phyloP scores from a whole-genome alignment of 1,139 yeast species.

The Yamadazyma dushanensis region DNA sequence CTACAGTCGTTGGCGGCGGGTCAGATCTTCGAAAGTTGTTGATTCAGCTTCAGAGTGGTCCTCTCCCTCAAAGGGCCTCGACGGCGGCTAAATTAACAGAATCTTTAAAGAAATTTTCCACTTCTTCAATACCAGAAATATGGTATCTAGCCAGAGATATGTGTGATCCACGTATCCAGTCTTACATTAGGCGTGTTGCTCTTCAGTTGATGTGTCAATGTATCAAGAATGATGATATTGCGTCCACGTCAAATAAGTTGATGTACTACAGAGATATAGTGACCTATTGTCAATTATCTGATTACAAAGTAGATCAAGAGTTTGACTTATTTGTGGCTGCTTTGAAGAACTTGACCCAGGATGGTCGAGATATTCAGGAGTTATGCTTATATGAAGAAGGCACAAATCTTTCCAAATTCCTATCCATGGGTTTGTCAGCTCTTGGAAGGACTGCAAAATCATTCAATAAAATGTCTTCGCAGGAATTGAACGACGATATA shows the following conservation, averaged over 20 bases:
- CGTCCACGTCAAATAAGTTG: slow-evolving; percentile 45
- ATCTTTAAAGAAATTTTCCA: slow-evolving; percentile 51
- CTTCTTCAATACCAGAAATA: slow-evolving; percentile 66
- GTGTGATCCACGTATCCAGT: slow-evolving; percentile 42
- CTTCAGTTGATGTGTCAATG: slow-evolving; percentile 57
- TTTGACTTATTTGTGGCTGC: slow-evolving; percentile 57
- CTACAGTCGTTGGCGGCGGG: slow-evolving; percentile 66
- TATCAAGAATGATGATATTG: slow-evolving; percentile 49
- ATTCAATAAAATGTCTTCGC: slow-evolving; percentile 8
- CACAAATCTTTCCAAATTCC: slow-evolving; percentile 37
- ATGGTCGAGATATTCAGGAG: slow-evolving; percentile 63
- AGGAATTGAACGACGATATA: slow-evolving; percentile 13
- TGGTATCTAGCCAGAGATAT: slow-evolving; percentile 72
- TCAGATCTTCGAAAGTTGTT: slow-evolving; percentile 49
- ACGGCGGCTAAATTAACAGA: slow-evolving; percentile 56
- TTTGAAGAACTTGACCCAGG: slow-evolving; percentile 51
- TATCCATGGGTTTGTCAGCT: slow-evolving; percentile 16
- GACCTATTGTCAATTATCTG: slow-evolving; percentile 36
- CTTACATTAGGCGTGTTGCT: slow-evolving; percentile 53
- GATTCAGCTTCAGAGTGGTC: slow-evolving; percentile 37
- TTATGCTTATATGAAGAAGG: slow-evolving; percentile 49
- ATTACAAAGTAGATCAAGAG: slow-evolving; percentile 43
- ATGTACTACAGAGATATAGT: slow-evolving; percentile 63
- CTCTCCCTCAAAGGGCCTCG: slow-evolving; percentile 43
- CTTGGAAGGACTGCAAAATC: slow-evolving; percentile 15